phyloP scores from a whole-genome alignment of 495 filamentous ascomycete species.

The Oidiodendron maius region DNA sequence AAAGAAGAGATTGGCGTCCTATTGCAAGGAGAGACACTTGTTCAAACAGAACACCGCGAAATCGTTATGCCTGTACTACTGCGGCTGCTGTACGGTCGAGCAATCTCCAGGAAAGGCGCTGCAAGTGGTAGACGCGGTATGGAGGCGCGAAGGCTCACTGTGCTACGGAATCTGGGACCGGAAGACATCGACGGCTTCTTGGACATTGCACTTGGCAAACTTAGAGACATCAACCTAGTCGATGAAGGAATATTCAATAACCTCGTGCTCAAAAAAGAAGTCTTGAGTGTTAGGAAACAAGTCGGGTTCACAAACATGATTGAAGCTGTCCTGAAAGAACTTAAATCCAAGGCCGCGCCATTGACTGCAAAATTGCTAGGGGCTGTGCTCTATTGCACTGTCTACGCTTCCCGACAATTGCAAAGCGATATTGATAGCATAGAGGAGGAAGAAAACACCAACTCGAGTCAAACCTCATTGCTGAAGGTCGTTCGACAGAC shows the following conservation, averaged over 20 bases:
- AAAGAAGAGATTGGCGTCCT: slow-evolving; percentile 86
- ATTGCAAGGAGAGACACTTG: slow-evolving; percentile 72
- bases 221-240: slow-evolving; percentile 51
- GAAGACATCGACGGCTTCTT: slow-evolving; percentile 73
- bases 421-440: slow-evolving; percentile 28
- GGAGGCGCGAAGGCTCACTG: slow-evolving; percentile 55
- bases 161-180: slow-evolving; percentile 43
- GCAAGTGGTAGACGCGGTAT: slow-evolving; percentile 53
- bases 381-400: slow-evolving; percentile 70
- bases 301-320: slow-evolving; percentile 86
- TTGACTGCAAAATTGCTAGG: slow-evolving; percentile 61
- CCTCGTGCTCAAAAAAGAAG: slow-evolving; percentile 41
- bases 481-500: slow-evolving; percentile 65
- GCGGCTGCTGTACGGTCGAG: slow-evolving; percentile 80
- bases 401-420: slow-evolving; percentile 60
- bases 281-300: slow-evolving; percentile 67
- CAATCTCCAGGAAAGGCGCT: slow-evolving; percentile 74
- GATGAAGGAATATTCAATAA: slow-evolving; percentile 43
- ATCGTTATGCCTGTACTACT: slow-evolving; percentile 80
- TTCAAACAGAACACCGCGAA: slow-evolving; percentile 64
- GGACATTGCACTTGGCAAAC: slow-evolving; percentile 69
- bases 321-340: slow-evolving; percentile 75
- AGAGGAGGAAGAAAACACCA: slow-evolving; percentile 36
- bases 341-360: slow-evolving; percentile 60
- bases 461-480: slow-evolving; percentile 44